Evolutionary conservation across 148 eudicot species (phyloP).

Genomic region (Persicaria maculosa): DNA sequence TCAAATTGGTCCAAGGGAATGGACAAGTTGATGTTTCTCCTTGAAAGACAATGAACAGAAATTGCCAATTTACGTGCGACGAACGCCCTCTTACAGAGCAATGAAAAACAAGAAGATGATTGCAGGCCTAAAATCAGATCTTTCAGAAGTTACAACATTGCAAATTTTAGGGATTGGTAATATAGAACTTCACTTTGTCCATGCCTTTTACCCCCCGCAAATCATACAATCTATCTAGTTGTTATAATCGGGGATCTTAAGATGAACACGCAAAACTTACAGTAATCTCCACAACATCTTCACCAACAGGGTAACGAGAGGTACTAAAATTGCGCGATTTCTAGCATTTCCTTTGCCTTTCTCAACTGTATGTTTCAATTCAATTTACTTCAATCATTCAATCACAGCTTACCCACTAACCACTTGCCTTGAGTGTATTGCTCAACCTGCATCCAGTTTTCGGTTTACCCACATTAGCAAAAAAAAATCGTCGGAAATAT

Average conservation of each 20-base stretch:
- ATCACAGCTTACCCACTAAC: conserved; percentile 42
- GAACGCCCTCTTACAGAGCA: no score
- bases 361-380: background rate
- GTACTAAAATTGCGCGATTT: background rate
- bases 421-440: conserved; percentile 77
- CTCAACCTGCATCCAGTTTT: conserved; percentile 56
- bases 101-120: no score
- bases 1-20: no score
- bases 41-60: no score
- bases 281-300: background rate
- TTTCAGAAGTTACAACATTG: no score
- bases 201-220: background rate
- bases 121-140: no score
- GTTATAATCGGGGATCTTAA: background rate
- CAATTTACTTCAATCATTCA: background rate
- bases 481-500: background rate
- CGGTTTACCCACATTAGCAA: background rate
- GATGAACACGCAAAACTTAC: background rate
- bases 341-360: background rate
- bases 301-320: background rate
- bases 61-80: no score
- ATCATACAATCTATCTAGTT: background rate
- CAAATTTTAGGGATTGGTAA: no score
- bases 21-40: no score
- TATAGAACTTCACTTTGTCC: no score